A percentile compares a stretch with the other conserved stretches of the same genome.
These are phyloP conservation scores for Lavandula angustifolia DNA, from an alignment of 257 asterid genomes.

Conservation along the genomic window DNA sequence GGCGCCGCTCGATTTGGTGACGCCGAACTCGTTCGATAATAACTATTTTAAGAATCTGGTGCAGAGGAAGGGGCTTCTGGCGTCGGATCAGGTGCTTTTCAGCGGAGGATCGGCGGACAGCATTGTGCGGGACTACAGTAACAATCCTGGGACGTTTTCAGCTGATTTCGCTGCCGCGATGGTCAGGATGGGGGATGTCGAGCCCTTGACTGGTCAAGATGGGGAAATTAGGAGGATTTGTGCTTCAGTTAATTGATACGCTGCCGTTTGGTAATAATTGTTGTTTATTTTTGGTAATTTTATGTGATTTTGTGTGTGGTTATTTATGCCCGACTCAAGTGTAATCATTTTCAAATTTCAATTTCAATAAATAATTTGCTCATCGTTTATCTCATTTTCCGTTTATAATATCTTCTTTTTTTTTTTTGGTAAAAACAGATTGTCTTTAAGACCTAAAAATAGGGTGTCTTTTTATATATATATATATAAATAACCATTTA, in stretches of 20 bases:
- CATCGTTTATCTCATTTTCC: no score
- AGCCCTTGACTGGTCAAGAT: conserved; percentile 18
- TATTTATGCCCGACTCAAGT: no score
- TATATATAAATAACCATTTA: no score
- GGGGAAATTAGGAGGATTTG: conserved; percentile 37
- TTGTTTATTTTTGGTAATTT: no score
- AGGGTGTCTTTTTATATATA: no score
- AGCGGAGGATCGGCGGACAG: conserved; percentile 33
- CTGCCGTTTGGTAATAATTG: no score
- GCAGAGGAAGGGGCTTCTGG: conserved; percentile 38
- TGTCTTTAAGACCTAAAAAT: no score
- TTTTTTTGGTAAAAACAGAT: no score
- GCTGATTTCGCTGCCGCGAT: conserved; percentile 39
- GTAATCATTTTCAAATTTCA: no score
- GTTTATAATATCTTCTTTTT: no score
- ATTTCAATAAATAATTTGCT: no score
- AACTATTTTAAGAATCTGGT: conserved; percentile 37
- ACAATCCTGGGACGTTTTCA: conserved; percentile 30
- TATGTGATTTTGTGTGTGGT: no score
- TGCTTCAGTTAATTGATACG: conserved; percentile 6
- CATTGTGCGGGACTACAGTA: conserved; percentile 36
- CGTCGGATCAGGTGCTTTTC: conserved; percentile 35
- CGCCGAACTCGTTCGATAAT: conserved; percentile 32
- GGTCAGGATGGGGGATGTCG: conserved; percentile 40
- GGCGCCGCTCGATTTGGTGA: conserved; percentile 34